Evolutionary conservation across 108 stramenopile species (phyloP).

Genomic region (Stephanodiscus triporus): DNA sequence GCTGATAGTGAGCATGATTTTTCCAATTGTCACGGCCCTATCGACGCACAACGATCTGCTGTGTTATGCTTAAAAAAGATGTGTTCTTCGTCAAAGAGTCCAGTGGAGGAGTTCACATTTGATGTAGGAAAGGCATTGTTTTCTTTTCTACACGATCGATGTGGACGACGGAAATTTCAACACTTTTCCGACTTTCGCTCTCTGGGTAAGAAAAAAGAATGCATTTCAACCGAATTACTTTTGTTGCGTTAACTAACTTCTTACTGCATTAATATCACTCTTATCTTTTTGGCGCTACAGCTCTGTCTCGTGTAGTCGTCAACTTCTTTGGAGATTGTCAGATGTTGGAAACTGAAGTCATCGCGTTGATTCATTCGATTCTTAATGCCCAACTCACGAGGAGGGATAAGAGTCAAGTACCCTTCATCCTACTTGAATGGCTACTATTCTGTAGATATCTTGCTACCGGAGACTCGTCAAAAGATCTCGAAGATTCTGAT

Average conservation of each 20-base stretch:
- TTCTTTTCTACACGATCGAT: constrained; percentile 38
- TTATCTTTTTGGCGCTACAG: constrained; percentile 2
- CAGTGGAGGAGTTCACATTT: constrained; percentile 24
- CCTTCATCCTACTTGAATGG: constrained; percentile 50
- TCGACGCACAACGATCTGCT: constrained; percentile 34
- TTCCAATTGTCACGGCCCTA: constrained; percentile 17
- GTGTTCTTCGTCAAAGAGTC: constrained; percentile 9
- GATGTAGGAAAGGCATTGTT: constrained; percentile 20
- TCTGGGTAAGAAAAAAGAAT: constrained; percentile 9
- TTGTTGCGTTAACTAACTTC: constrained; percentile 1
- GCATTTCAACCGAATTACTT: constrained; percentile 30
- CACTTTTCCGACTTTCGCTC: constrained; percentile 44
- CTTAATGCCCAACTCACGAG: constrained; percentile 24
- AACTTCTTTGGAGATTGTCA: constrained; percentile 40
- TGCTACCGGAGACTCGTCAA: constrained; percentile 36
- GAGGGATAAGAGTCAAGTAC: constrained; percentile 42
- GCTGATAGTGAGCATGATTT: constrained; percentile 42
- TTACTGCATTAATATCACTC: background rate
- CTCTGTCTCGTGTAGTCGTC: constrained; percentile 32
- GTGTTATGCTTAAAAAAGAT: constrained; percentile 30
- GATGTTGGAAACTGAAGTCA: constrained; percentile 28
- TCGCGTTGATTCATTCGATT: constrained; percentile 24
- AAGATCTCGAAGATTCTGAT: constrained; percentile 10
- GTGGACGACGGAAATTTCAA: constrained; percentile 35
- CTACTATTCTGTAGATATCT: constrained; percentile 61